phyloP scores from a whole-genome alignment of 768 basidiomycete genomes.

The Chalciporus piperatus region DNA sequence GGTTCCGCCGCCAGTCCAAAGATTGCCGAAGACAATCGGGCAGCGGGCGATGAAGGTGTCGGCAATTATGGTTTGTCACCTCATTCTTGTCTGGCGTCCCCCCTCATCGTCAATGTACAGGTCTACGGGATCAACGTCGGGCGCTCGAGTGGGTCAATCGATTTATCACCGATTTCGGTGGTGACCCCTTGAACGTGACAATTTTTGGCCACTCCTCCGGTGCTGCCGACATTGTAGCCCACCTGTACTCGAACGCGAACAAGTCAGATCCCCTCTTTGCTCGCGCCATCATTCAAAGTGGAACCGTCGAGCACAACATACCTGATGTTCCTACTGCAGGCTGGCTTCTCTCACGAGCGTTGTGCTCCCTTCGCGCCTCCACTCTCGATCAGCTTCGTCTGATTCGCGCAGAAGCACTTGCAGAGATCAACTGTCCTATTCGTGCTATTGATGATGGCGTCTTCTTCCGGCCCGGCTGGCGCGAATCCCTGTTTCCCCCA shows the following conservation, averaged over 20 bases:
- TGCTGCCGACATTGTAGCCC: constrained; percentile 55
- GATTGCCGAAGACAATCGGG: constrained; percentile 64
- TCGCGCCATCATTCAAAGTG: constrained; percentile 75
- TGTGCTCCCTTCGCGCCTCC: constrained; percentile 52
- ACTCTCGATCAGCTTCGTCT: constrained; percentile 61
- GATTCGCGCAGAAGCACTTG: constrained; percentile 56
- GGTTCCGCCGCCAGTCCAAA: constrained; percentile 70
- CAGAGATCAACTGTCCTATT: constrained; percentile 46
- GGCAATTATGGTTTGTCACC: constrained; percentile 68
- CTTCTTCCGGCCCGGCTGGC: constrained; percentile 65
- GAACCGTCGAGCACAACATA: constrained; percentile 58
- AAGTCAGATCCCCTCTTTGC: constrained; percentile 59
- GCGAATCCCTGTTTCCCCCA: constrained; percentile 40
- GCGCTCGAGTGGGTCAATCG: constrained; percentile 64
- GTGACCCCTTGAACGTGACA: constrained; percentile 52
- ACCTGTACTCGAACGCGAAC: constrained; percentile 64
- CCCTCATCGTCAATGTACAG: constrained; percentile 29
- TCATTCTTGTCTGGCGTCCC: constrained; percentile 2
- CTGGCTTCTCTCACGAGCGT: constrained; percentile 62
- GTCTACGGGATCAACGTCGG: constrained; percentile 60
- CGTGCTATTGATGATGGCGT: constrained; percentile 66
- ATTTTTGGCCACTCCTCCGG: constrained; percentile 42
- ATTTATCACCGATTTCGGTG: constrained; percentile 63
- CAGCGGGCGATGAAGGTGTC: constrained; percentile 63
- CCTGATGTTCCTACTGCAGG: constrained; percentile 60